Conservation (phyloP, 192 early-diverging fungal species). For the Coemansia sp. region DNA sequence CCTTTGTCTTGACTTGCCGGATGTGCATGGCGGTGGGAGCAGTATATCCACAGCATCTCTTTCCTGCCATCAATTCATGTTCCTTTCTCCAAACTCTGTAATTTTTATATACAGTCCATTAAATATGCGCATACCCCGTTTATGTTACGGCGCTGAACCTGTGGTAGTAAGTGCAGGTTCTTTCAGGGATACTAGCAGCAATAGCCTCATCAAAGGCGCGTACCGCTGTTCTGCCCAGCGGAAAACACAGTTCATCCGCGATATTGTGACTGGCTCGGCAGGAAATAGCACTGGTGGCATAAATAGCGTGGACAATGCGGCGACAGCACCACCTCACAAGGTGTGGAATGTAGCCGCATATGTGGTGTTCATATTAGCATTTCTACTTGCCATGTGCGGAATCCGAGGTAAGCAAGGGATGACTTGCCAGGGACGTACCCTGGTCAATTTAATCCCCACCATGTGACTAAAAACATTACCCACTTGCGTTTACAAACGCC, state of each 20-base stretch:
- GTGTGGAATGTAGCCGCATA: conserved; percentile 11
- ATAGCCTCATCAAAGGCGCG: background rate
- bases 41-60: background rate
- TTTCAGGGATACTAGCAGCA: background rate
- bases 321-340: background rate
- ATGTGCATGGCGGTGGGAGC: background rate
- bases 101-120: background rate
- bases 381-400: conserved; percentile 6
- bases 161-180: background rate
- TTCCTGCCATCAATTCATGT: background rate
- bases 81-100: background rate
- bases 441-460: background rate
- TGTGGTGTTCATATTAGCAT: background rate
- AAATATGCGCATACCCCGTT: background rate
- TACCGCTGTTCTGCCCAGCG: no score
- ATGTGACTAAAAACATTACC: conserved; percentile 6
- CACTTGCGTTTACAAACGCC: background rate
- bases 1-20: background rate
- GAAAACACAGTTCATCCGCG: background rate
- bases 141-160: no score
- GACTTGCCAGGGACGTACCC: background rate
- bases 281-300: background rate
- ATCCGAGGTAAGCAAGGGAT: conserved; percentile 11
- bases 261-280: background rate
- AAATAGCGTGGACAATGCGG: background rate